Base-by-base conservation (phyloP, 1,139 yeast genomes). In the Geotrichum aggregatum region DNA sequence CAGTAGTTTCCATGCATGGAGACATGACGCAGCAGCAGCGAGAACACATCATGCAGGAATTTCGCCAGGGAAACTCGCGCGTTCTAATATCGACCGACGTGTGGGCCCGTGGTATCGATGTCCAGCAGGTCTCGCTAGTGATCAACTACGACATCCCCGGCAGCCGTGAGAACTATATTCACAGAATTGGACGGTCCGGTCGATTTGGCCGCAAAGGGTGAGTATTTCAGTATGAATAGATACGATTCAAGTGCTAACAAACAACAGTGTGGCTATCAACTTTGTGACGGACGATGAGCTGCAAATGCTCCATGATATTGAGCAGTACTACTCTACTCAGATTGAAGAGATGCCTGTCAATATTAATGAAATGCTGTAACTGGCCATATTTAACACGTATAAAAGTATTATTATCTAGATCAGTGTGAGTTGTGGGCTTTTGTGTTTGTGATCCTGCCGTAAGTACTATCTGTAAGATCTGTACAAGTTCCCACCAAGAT, bases 101-200 rank as follows among this genome's bases (percentile, higher is more conserved):
- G 75, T 86, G 91, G 78, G 98, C 98, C 68, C 87, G 98, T 82
- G 98, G 98, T 84, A 91, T 92, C 67, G 98, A 92, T 78, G 96
- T 92, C 63, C 98, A 92, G 81, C 98, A 92, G 77, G 98, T 92
- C 62, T 91, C 98, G 53, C 80, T 92, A 70, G 98, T 92, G 68
- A 91, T 92, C 74, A 92, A 92, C 84, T 92, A 87, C 79, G 98
- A 92, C 74, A 80, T 92, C 74, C 98, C 98, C 67, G 79, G 89
- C 70, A 88, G 91, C 84, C 87, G 89, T 76, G 98, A 92, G 78
- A 91, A 92, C 85, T 92, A 92, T 76, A 88, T 92, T 71, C 98
- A 92, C 81, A 86, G 98, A 84, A 92, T 92, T 69, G 98, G 98
- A 83, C 87, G 98, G 82, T 95, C 96, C 80, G 98, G 98, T 79